Evolutionary conservation across 495 filamentous ascomycete species (phyloP).

Genomic region (Xylaria scruposa): DNA sequence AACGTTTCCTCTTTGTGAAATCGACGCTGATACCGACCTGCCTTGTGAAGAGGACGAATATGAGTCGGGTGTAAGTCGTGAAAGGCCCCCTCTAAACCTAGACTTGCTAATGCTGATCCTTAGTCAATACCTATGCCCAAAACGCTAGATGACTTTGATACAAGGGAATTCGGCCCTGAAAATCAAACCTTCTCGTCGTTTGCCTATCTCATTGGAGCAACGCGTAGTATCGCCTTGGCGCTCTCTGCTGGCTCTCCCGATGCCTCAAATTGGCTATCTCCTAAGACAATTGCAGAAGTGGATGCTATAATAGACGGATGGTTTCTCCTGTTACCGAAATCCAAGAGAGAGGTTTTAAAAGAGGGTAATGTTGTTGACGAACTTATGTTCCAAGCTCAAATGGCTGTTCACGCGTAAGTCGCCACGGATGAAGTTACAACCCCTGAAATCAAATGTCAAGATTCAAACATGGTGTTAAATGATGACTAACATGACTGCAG

Average conservation of each 20-base stretch:
- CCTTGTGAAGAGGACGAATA: slow-evolving; percentile 70
- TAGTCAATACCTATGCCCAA: slow-evolving; percentile 59
- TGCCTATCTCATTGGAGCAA: slow-evolving; percentile 65
- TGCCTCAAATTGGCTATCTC: slow-evolving; percentile 23
- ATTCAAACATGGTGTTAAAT: neutral
- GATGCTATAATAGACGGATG: slow-evolving; percentile 72
- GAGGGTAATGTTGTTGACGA: slow-evolving; percentile 66
- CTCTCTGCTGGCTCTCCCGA: slow-evolving; percentile 35
- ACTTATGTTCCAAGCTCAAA: slow-evolving; percentile 75
- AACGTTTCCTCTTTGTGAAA: slow-evolving; percentile 44
- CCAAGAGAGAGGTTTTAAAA: slow-evolving; percentile 65
- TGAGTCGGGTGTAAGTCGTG: slow-evolving; percentile 50
- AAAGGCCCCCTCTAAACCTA: neutral
- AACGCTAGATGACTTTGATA: slow-evolving; percentile 63
- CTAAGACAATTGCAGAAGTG: slow-evolving; percentile 49
- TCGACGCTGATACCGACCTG: slow-evolving; percentile 57
- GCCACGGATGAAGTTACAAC: neutral
- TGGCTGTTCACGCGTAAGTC: slow-evolving; percentile 61
- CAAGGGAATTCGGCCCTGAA: slow-evolving; percentile 58
- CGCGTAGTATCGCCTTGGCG: slow-evolving; percentile 65
- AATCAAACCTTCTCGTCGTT: slow-evolving; percentile 63
- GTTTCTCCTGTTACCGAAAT: slow-evolving; percentile 68
- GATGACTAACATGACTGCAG: slow-evolving; percentile 28
- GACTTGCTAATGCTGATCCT: neutral
- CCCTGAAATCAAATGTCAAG: neutral